phyloP scores from a whole-genome alignment of 441 rosid species.

The Gossypium trilobum region DNA sequence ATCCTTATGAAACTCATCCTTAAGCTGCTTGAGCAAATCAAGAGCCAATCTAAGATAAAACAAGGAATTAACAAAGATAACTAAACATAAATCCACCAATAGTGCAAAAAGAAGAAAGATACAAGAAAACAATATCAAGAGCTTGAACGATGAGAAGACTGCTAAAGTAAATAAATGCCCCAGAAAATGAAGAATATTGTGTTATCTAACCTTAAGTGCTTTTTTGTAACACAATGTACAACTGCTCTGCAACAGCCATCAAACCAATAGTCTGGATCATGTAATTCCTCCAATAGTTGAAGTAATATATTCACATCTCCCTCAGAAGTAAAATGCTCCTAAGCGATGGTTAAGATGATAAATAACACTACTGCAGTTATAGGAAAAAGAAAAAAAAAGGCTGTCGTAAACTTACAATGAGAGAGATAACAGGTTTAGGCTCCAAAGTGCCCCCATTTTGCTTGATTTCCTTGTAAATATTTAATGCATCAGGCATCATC shows the following conservation, averaged over 20 bases:
- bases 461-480: constrained; percentile 57
- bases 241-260: constrained; percentile 58
- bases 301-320: constrained; percentile 41
- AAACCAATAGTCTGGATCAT: constrained; percentile 38
- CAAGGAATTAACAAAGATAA: constrained; percentile 5
- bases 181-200: constrained; percentile 6
- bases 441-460: constrained; percentile 35
- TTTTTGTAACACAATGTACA: constrained; percentile 36
- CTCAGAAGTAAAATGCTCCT: constrained; percentile 47
- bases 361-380: constrained; percentile 5
- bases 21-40: constrained; percentile 52
- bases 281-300: constrained; percentile 45
- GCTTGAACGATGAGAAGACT: not conserved
- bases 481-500: constrained; percentile 55
- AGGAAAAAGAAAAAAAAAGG: constrained; percentile 8
- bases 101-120: not conserved
- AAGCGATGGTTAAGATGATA: constrained; percentile 10
- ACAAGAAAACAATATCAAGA: not conserved
- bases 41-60: constrained; percentile 39
- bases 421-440: constrained; percentile 52
- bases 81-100: too few relatives aligned
- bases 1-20: constrained; percentile 28
- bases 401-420: constrained; percentile 53
- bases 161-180: constrained; percentile 4
- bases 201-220: constrained; percentile 47